These are phyloP conservation scores for Amylocarpus encephaloides DNA, from an alignment of 2,329 filamentous ascomycete genomes.

Conservation along the genomic window DNA sequence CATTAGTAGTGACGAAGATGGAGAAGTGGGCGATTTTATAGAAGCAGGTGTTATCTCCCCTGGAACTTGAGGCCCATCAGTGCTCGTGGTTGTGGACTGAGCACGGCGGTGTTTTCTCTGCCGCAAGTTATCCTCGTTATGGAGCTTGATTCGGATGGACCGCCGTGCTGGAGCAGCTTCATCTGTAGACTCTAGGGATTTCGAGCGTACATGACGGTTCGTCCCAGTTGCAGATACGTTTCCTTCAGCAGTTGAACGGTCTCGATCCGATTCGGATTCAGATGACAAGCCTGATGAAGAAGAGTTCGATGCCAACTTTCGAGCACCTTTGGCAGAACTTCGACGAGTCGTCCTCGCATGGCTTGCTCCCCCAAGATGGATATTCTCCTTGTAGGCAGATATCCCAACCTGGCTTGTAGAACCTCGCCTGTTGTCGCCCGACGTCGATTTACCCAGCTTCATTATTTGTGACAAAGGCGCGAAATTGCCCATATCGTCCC, in stretches of 20 bases:
- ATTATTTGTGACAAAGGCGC: slow-evolving; percentile 69
- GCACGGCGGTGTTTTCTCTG: slow-evolving; percentile 66
- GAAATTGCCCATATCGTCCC: slow-evolving; percentile 72
- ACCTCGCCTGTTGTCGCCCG: slow-evolving; percentile 35
- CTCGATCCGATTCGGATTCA: slow-evolving; percentile 55
- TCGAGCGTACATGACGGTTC: slow-evolving; percentile 54
- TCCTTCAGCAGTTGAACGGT: slow-evolving; percentile 24
- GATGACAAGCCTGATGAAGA: slow-evolving; percentile 61
- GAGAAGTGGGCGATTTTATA: slow-evolving; percentile 89
- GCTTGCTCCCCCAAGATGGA: slow-evolving; percentile 8
- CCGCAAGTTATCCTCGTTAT: slow-evolving; percentile 69
- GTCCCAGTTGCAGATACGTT: slow-evolving; percentile 16
- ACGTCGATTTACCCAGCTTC: slow-evolving; percentile 48
- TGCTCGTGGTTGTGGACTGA: slow-evolving; percentile 41
- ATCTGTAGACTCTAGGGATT: slow-evolving; percentile 52
- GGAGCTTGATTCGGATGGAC: slow-evolving; percentile 85
- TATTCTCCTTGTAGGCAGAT: slow-evolving; percentile 19
- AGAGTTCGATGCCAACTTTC: slow-evolving; percentile 24
- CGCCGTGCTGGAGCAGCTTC: slow-evolving; percentile 63
- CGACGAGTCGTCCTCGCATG: slow-evolving; percentile 19
- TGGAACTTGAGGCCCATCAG: slow-evolving; percentile 32
- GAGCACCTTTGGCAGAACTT: slow-evolving; percentile 13
- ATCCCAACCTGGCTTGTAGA: slow-evolving; percentile 31
- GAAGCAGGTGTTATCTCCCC: slow-evolving; percentile 60
- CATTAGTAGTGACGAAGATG: slow-evolving; percentile 58